Evolutionary conservation across 805 yeast genomes (phyloP).

Genomic region (Candida maris): DNA sequence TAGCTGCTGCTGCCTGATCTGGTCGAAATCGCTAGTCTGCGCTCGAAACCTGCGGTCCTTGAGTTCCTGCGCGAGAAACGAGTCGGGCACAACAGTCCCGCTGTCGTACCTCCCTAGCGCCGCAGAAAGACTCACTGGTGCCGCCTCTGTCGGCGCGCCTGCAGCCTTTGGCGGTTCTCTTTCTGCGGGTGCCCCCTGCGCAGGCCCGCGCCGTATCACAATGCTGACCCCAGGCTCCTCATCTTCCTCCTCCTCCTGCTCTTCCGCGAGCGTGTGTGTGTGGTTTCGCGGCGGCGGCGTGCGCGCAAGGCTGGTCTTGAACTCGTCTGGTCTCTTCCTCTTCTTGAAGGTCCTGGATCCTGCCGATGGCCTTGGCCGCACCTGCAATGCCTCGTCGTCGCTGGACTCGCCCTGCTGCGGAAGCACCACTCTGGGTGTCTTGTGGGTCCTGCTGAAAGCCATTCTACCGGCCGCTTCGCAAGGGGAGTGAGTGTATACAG

Average conservation of each 20-base stretch:
- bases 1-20: constrained; percentile 14
- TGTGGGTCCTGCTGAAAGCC: too few relatives aligned
- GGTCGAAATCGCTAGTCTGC: constrained; percentile 10
- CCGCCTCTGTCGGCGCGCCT: too few relatives aligned
- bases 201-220: constrained; percentile 3
- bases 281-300: too few relatives aligned
- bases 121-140: constrained; percentile 6
- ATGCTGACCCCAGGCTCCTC: too few relatives aligned
- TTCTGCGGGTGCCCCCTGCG: too few relatives aligned
- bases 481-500: too few relatives aligned
- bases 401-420: background rate
- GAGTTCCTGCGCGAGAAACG: constrained; percentile 16
- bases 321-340: background rate
- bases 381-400: background rate
- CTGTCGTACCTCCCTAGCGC: constrained; percentile 5
- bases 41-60: constrained; percentile 21
- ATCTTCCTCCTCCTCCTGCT: constrained; percentile 4
- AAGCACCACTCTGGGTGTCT: too few relatives aligned
- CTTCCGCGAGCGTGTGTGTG: background rate
- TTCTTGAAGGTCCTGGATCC: constrained; percentile 1
- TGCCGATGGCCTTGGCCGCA: background rate
- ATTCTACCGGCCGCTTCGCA: too few relatives aligned
- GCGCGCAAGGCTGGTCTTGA: too few relatives aligned
- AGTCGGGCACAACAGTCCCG: constrained; percentile 22
- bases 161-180: background rate